A percentile compares a stretch with the other conserved stretches of the same genome.
These are phyloP conservation scores for Tolypocladium endophyticum DNA, from an alignment of 2,329 filamentous ascomycete species.

Conservation along the genomic window DNA sequence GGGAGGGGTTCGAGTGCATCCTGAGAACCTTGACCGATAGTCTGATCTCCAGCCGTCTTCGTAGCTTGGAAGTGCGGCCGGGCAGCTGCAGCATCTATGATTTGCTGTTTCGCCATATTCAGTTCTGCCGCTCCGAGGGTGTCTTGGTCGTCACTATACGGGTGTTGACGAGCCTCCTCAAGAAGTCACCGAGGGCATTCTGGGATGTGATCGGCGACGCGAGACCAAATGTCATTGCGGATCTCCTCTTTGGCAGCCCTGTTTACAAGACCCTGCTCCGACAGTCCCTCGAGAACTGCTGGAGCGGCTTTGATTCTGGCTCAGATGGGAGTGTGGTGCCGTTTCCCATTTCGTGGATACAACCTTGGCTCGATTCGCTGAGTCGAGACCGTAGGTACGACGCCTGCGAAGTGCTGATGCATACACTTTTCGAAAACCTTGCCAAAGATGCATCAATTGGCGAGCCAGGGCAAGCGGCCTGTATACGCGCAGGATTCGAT, in stretches of 20 bases:
- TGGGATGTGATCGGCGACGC: slow-evolving; percentile 83
- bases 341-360: slow-evolving; percentile 68
- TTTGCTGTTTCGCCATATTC: slow-evolving; percentile 46
- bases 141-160: slow-evolving; percentile 61
- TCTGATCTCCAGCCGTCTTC: slow-evolving; percentile 66
- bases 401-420: slow-evolving; percentile 67
- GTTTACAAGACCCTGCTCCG: slow-evolving; percentile 50
- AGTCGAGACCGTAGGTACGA: slow-evolving; percentile 66
- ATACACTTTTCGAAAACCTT: slow-evolving; percentile 60
- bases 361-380: slow-evolving; percentile 67
- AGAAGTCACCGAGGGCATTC: slow-evolving; percentile 68
- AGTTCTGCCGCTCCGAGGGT: slow-evolving; percentile 35
- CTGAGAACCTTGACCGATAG: slow-evolving; percentile 62
- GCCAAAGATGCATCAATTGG: slow-evolving; percentile 44
- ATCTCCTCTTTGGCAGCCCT: slow-evolving; percentile 69
- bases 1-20: slow-evolving; percentile 67
- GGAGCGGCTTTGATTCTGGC: slow-evolving; percentile 28
- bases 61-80: slow-evolving; percentile 62
- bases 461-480: slow-evolving; percentile 46
- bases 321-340: slow-evolving; percentile 35
- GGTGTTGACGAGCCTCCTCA: slow-evolving; percentile 59
- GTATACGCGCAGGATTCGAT: slow-evolving; percentile 54
- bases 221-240: slow-evolving; percentile 69
- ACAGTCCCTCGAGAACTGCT: slow-evolving; percentile 43
- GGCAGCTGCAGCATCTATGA: slow-evolving; percentile 53